These are phyloP conservation scores for Haplographium delicatum DNA, from an alignment of 495 filamentous ascomycete species.

Conservation along the genomic window DNA sequence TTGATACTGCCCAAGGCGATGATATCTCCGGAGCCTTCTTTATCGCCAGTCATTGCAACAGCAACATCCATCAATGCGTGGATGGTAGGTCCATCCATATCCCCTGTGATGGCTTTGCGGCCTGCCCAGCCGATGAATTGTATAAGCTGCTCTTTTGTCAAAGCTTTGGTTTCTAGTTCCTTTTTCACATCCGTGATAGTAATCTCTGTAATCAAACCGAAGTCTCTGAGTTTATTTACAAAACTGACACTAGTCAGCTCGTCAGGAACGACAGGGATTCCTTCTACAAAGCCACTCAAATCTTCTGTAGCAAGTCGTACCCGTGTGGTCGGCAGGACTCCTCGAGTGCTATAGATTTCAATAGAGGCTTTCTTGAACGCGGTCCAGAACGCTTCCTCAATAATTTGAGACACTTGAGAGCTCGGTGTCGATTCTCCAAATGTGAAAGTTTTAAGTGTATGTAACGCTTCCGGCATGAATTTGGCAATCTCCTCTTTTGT, in stretches of 20 bases:
- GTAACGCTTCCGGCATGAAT: constrained; percentile 71
- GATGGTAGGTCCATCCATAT: constrained; percentile 59
- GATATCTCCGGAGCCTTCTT: constrained; percentile 53
- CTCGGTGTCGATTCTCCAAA: constrained; percentile 87
- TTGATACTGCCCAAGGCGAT: constrained; percentile 70
- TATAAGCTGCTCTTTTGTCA: constrained; percentile 66
- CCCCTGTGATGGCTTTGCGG: constrained; percentile 56
- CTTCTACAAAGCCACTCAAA: constrained; percentile 75
- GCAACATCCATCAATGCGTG: constrained; percentile 69
- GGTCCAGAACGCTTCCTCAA: constrained; percentile 94
- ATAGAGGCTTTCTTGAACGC: constrained; percentile 74
- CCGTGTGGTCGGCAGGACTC: constrained; percentile 69
- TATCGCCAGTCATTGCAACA: constrained; percentile 69
- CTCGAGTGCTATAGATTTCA: constrained; percentile 80
- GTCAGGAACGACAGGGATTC: constrained; percentile 82
- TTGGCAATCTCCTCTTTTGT: constrained; percentile 53
- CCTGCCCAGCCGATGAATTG: constrained; percentile 82
- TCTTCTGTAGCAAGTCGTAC: constrained; percentile 79
- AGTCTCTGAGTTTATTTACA: constrained; percentile 69
- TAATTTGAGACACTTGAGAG: constrained; percentile 67
- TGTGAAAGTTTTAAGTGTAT: constrained; percentile 75
- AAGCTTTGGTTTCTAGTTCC: constrained; percentile 70
- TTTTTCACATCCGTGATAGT: constrained; percentile 78
- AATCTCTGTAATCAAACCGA: constrained; percentile 75
- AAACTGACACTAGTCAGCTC: constrained; percentile 64